Conservation (phyloP, 2,329 filamentous ascomycete species). For the Monosporascus sp. region DNA sequence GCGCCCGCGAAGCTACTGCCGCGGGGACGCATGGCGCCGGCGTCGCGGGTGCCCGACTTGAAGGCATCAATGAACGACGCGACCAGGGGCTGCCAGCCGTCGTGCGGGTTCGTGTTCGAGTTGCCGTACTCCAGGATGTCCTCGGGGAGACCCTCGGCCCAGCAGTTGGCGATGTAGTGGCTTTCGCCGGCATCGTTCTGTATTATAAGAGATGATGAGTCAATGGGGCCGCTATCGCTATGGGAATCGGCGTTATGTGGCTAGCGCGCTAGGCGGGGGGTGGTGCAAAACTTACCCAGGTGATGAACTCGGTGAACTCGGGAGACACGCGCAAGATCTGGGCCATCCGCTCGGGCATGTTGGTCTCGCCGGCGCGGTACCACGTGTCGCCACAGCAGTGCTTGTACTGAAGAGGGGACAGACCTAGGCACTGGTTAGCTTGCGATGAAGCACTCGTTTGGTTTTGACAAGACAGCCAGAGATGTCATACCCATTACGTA, state of each 20-base stretch:
- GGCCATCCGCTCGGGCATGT: conserved; percentile 29
- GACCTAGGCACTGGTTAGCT: conserved; percentile 12
- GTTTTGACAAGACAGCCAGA: not conserved
- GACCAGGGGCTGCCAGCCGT: conserved; percentile 29
- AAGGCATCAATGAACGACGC: conserved; percentile 30
- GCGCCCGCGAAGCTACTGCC: conserved; percentile 21
- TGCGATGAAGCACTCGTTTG: too few relatives aligned
- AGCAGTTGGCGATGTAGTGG: conserved; percentile 31
- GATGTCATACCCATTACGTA: conserved; percentile 29
- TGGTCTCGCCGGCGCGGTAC: conserved; percentile 29
- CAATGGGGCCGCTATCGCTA: too few relatives aligned
- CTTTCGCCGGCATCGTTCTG: conserved; percentile 31
- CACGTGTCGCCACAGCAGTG: conserved; percentile 24
- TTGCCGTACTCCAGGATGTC: conserved; percentile 27
- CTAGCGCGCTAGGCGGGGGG: too few relatives aligned
- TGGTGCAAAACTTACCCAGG: conserved; percentile 17
- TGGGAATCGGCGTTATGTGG: too few relatives aligned
- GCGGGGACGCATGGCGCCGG: conserved; percentile 16
- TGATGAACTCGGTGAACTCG: conserved; percentile 29
- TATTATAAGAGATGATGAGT: conserved; percentile 1
- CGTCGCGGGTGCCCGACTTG: conserved; percentile 18
- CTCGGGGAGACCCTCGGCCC: conserved; percentile 22
- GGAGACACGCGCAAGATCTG: conserved; percentile 28
- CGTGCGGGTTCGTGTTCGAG: conserved; percentile 21
- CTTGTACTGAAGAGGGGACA: conserved; percentile 28